These are phyloP conservation scores for Spathaspora girioi DNA, from an alignment of 805 yeast genomes.

Conservation along the genomic window DNA sequence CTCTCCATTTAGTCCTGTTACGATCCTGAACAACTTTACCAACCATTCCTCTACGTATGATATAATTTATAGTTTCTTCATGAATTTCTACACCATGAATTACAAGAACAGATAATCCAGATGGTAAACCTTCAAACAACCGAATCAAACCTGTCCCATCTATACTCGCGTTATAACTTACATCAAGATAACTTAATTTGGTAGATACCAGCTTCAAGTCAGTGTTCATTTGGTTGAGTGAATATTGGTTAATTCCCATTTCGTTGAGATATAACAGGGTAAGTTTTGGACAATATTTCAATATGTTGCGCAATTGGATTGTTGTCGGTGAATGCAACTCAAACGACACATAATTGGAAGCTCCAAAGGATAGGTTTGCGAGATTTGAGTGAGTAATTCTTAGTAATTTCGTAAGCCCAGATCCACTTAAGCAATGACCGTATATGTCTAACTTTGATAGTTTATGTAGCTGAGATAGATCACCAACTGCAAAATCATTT, in stretches of 20 bases:
- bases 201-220: constrained; percentile 17
- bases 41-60: constrained; percentile 2
- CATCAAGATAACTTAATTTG: constrained; percentile 25
- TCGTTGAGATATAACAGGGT: constrained; percentile 26
- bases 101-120: constrained; percentile 16
- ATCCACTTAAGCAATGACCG: constrained; percentile 36
- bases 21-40: constrained; percentile 16
- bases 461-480: constrained; percentile 19
- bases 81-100: constrained; percentile 32
- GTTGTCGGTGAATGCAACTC: constrained; percentile 6
- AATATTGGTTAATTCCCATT: constrained; percentile 31
- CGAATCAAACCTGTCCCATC: constrained; percentile 39
- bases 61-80: constrained; percentile 4
- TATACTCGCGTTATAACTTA: constrained; percentile 31
- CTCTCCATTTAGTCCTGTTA: constrained; percentile 26
- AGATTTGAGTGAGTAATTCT: constrained; percentile 25
- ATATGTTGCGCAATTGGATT: constrained; percentile 1
- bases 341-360: constrained; percentile 26
- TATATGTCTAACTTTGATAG: constrained; percentile 35
- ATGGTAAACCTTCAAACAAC: constrained; percentile 16
- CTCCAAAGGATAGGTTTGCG: constrained; percentile 32
- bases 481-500: constrained; percentile 20
- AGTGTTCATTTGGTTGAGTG: constrained; percentile 24
- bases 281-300: constrained; percentile 9
- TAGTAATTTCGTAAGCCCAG: constrained; percentile 37